Evolutionary conservation across 805 yeast species (phyloP), one percentile per base, ranked within the genome.

Genomic region (Metschnikowia borealis): DNA sequence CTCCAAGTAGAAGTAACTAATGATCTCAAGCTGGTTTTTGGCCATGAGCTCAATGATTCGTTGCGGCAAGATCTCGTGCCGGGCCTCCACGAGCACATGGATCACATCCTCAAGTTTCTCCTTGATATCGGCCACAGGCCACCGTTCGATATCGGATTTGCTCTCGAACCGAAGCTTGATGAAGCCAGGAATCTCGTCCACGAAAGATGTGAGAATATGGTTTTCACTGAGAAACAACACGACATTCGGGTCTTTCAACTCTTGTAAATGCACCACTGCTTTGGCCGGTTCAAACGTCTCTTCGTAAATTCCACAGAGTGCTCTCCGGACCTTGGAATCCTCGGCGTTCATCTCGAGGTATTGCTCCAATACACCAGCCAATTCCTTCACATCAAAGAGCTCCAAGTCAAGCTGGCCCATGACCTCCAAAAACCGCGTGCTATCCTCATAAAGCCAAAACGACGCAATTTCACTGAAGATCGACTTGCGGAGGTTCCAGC

Each of bases 1-100:
- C 51, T 84, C 84, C 40, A 94, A 67, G 57, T 87, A 88, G 18
- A 87, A 67, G 57, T 81, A 89, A 44, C 80, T 78, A 6, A 89
- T 67, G 29, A 79, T 67, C 32, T 79, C 71, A 34, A 84, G 61
- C 1, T 69, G 66, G 1, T 70, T 58, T 1, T 67, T 55, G 15
- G 72, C 61, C 61, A 89, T 73, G 23, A 78, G 55, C 0, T 71
- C 56, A 0, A 89, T 65, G 0, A 92, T 70, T 2, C 67, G 63
- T 1, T 61, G 57, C 0, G 96, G 86, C 2, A 74, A 55, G 3
- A 91, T 67, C 58, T 87, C 89, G 56, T 84, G 87, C 39, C 89
- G 72, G 44, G 80, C 80, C 10, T 78, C 81, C 2, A 85, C 84
- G 31, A 89, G 68, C 6, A 87, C 67, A 3, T 72, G 64, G 6